These are phyloP conservation scores for Ogataea hybrid DNA, from an alignment of 1,139 yeast species.

Conservation along the genomic window DNA sequence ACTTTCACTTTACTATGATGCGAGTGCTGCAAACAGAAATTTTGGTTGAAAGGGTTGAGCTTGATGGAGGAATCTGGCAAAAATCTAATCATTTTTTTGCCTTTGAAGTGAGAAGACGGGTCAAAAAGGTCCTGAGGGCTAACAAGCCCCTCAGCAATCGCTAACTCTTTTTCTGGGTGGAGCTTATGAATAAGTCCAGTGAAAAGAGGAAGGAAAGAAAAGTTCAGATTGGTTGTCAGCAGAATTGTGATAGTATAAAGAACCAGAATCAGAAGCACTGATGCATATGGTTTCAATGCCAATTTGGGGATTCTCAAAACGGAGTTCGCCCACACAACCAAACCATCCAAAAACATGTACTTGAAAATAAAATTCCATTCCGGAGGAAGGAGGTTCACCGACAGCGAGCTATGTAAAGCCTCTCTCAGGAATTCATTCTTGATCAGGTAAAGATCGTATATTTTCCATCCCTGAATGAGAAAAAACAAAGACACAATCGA, in stretches of 20 bases:
- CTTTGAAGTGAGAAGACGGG: conserved; percentile 74
- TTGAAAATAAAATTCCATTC: conserved; percentile 63
- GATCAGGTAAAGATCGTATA: conserved; percentile 61
- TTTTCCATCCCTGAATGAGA: conserved; percentile 76
- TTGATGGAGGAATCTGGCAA: conserved; percentile 89
- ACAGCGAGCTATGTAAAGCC: conserved; percentile 30
- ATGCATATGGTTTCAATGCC: conserved; percentile 40
- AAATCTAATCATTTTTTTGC: conserved; percentile 80
- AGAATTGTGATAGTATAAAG: conserved; percentile 41
- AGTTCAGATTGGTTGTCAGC: conserved; percentile 40
- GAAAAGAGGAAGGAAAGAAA: conserved; percentile 39
- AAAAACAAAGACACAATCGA: conserved; percentile 64
- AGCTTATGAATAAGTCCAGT: conserved; percentile 44
- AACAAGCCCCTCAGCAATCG: conserved; percentile 60
- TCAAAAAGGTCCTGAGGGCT: conserved; percentile 48
- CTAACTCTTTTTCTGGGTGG: conserved; percentile 57
- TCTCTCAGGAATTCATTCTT: conserved; percentile 33
- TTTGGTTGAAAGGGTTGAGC: conserved; percentile 71
- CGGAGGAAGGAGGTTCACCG: conserved; percentile 42
- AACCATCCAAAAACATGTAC: conserved; percentile 70
- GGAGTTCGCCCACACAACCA: conserved; percentile 68
- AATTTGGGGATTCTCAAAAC: conserved; percentile 62
- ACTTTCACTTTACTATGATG: conserved; percentile 39
- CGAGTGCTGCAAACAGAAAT: conserved; percentile 57
- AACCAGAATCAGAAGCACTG: conserved; percentile 42